Base-by-base conservation (phyloP, 2,329 filamentous ascomycete genomes). In the Purpureocillium lavendulum region DNA sequence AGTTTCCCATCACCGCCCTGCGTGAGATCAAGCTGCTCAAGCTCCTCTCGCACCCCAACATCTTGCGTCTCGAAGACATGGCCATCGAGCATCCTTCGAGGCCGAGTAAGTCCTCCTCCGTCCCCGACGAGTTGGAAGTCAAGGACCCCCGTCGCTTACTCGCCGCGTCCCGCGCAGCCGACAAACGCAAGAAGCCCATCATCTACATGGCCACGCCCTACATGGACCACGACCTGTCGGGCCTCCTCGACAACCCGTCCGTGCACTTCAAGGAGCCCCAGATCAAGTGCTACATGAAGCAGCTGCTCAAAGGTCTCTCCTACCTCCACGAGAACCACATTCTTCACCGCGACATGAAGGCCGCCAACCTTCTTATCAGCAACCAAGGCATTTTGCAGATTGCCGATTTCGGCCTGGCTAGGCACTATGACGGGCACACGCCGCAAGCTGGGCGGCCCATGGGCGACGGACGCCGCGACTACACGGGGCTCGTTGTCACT, bases 141-240 rank as follows among this genome's bases (percentile, higher is more conserved):
- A 10, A 26, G n/a, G 35, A 36, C 14, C n/a, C n/a, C 11, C 11
- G 24, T 29, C 16, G 30, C 28, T 10, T 13, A 17, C 31, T 31
- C 14, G 17, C 12, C 36, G 6, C 26, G 11, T 18, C 33, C 24
- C 13, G 17, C 35, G 15, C 53, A 82, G 79, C 77, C 51, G 84
- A 90, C 58, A 86, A 87, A 61, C 77, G 82, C 50, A 88, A 86
- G 61, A 79, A 82, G 43, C 82, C 83, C 4, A 89, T 89, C 51
- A 88, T 98, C 71, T 97, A 97, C 65, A 98, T 98, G 92, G 90
- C 94, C 38, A 96, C 83, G 33, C 92, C 90, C 7, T 98, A 98
- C 62, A 96, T 97, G 88, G 89, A 97, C 53, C 92, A 98, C 64
- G 92, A 98, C 64, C 75, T 98, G n/a, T 94, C 90, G 8, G 92